phyloP scores from a whole-genome alignment of 495 filamentous ascomycete genomes.

The Aspergillus carlsbadensis region DNA sequence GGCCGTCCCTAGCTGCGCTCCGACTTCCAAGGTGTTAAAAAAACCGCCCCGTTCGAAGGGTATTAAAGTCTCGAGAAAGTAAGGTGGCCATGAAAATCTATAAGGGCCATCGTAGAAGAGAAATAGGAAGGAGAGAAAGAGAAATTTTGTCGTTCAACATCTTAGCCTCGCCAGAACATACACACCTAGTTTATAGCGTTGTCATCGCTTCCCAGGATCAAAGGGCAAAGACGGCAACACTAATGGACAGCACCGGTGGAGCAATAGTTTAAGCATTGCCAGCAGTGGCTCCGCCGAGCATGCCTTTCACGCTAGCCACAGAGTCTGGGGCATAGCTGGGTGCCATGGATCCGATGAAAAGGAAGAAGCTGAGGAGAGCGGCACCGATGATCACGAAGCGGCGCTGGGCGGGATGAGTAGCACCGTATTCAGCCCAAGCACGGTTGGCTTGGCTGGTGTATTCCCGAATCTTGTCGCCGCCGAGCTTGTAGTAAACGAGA shows the following conservation, averaged over 20 bases:
- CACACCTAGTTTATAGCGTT: not conserved
- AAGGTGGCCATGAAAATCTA: conserved; percentile 13
- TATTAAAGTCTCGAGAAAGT: conserved; percentile 17
- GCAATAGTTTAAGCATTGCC: conserved; percentile 34
- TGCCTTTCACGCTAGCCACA: conserved; percentile 40
- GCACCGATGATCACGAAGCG: conserved; percentile 68
- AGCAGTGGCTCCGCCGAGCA: conserved; percentile 42
- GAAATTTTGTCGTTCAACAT: conserved; percentile 16
- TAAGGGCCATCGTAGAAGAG: conserved; percentile 10
- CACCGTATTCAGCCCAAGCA: conserved; percentile 84
- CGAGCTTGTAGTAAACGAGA: conserved; percentile 97
- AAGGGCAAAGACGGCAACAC: not conserved
- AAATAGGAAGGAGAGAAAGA: not conserved
- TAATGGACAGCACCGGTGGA: not conserved
- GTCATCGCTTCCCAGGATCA: not conserved
- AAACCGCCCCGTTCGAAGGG: conserved; percentile 10
- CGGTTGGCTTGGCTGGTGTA: conserved; percentile 67
- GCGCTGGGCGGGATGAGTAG: conserved; percentile 67
- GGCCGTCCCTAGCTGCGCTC: conserved; percentile 25
- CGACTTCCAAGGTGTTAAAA: conserved; percentile 1
- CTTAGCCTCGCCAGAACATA: not conserved
- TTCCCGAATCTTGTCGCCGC: conserved; percentile 78
- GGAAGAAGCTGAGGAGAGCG: conserved; percentile 61
- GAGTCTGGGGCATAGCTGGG: conserved; percentile 45
- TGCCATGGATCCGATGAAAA: conserved; percentile 63